Evolutionary conservation across 1,139 yeast genomes (phyloP).

Genomic region (Taphrina populina): DNA sequence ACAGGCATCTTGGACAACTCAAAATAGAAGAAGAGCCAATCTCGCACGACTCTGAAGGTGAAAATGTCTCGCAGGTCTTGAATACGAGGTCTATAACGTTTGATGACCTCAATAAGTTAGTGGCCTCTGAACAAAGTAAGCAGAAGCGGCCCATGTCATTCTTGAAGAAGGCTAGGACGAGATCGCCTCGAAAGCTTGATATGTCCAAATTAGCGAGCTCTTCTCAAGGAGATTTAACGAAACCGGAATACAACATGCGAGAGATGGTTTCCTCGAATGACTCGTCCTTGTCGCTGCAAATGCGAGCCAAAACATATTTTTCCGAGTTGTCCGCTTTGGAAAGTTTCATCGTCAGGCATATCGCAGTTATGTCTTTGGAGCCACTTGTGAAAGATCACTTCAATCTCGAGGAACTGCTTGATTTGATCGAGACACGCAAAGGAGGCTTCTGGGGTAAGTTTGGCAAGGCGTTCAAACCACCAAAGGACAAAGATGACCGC

Average conservation of each 20-base stretch:
- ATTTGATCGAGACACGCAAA: conserved; percentile 54
- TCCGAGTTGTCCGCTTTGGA: conserved; percentile 69
- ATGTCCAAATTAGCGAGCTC: background rate
- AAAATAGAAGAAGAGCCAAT: background rate
- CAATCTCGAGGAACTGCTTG: conserved; percentile 55
- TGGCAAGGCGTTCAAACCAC: conserved; percentile 48
- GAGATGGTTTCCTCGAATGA: conserved; percentile 10
- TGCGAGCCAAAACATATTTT: conserved; percentile 52
- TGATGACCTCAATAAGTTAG: conserved; percentile 95
- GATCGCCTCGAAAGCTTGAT: conserved; percentile 18
- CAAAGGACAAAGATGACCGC: conserved; percentile 42
- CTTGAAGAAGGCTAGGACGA: conserved; percentile 10
- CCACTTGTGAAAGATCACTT: conserved; percentile 46
- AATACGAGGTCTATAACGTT: conserved; percentile 77
- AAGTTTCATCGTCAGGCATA: conserved; percentile 61
- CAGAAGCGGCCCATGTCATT: conserved; percentile 86
- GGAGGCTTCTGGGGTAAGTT: conserved; percentile 72
- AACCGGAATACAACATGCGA: conserved; percentile 5
- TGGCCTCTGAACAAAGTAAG: conserved; percentile 94
- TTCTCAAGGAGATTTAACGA: conserved; percentile 13
- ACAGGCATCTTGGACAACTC: background rate
- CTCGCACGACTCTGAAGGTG: background rate
- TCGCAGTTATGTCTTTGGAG: conserved; percentile 64
- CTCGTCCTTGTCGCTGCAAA: conserved; percentile 25
- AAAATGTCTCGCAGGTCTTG: background rate